Evolutionary conservation across 176 grass and related monocot species (phyloP).

Genomic region (Avena eriantha): DNA sequence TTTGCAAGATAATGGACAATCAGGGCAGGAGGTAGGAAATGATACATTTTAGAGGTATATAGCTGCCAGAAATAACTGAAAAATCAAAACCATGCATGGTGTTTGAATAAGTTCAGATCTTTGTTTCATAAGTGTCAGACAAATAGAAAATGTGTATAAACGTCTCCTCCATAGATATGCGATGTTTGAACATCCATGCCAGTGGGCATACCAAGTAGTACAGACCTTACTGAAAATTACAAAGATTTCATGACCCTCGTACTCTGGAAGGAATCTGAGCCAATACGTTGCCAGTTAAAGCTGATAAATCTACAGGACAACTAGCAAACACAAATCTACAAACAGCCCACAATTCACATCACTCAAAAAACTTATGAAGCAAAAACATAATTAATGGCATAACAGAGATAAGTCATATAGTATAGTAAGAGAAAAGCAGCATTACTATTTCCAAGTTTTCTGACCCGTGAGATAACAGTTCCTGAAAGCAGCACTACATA

Average conservation of each 20-base stretch:
- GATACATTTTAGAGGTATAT: background rate
- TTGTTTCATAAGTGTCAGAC: background rate
- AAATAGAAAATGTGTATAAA: background rate
- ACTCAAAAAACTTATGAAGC: too few relatives aligned
- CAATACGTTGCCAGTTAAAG: background rate
- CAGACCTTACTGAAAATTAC: background rate
- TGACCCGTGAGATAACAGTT: too few relatives aligned
- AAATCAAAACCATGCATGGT: background rate
- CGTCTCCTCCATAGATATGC: background rate
- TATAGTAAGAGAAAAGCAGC: too few relatives aligned
- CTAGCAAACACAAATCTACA: background rate
- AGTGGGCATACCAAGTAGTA: too few relatives aligned
- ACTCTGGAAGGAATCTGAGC: background rate
- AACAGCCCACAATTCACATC: background rate
- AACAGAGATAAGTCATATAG: too few relatives aligned
- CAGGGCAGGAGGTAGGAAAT: background rate
- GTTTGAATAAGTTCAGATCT: background rate
- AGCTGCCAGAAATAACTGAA: background rate
- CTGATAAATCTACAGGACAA: background rate
- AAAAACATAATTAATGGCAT: too few relatives aligned
- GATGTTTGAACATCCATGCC: too few relatives aligned
- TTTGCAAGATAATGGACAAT: background rate
- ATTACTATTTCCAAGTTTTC: too few relatives aligned
- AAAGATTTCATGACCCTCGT: background rate
- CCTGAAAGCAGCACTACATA: background rate